Evolutionary conservation across 768 basidiomycete species (phyloP), one percentile per base, ranked within the genome.

Genomic region (Leccinum subgranulosum): DNA sequence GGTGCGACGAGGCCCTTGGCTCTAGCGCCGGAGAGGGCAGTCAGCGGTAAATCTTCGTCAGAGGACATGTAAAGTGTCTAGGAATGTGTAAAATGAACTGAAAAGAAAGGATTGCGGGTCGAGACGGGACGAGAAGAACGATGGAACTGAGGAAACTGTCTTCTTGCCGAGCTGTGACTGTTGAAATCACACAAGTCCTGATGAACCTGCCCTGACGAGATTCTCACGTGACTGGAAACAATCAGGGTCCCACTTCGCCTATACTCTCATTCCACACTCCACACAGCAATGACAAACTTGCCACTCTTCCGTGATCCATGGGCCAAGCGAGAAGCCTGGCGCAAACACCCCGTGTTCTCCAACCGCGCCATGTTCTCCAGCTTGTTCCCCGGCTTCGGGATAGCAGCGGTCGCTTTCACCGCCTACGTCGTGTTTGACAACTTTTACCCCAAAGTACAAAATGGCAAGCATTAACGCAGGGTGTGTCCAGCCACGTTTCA

Each of bases 321-420:
- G 94, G 91, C 92, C 21, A 94, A 90, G 75, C 78, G 86, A 60
- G 94, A 97, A 64, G 91, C 92, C 39, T 97, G 93, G 94, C 82
- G 94, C 66, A 93, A 87, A 72, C 86, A 84, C 66, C 86, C 90
- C n/a, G 84, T 95, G 55, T 97, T 97, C 78, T 82, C 85, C 59
- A 89, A 87, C 64, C 84, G 87, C 43, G 81, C 83, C 64, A 94
- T 94, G 91, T 87, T 98, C 77, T 79, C 87, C 66, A 93, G 84
- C 77, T 72, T 96, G 62, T 94, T 98, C 74, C 96, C 96, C 33
- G 96, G 96, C 39, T 90, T 98, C 68, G 95, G 94, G 49, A 92
- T 93, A 56, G 96, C 92, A 34, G 81, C 93, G 51, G 92, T 88
- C 53, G 91, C 94, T 2, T 98, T 98, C 78, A 87, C 92, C 31